Evolutionary conservation across 352 stramenopile species (phyloP).

Genomic region (Phytopythium chamaehyphon): DNA sequence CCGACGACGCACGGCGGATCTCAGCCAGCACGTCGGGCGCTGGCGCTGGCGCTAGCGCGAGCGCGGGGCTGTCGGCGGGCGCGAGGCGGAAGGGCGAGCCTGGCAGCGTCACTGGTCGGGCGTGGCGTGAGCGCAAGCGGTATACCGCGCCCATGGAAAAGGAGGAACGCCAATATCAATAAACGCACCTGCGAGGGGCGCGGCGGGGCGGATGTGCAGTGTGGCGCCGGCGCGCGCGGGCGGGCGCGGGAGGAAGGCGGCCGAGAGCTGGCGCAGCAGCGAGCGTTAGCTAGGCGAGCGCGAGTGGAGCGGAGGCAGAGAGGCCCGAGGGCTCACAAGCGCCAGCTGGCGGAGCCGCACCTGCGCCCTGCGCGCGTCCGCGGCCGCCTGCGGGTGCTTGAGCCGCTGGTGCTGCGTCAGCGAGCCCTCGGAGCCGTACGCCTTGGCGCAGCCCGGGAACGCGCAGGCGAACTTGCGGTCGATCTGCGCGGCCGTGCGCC

Average conservation of each 20-base stretch:
- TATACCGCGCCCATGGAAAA: no score
- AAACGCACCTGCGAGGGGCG: no score
- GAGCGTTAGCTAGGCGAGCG: no score
- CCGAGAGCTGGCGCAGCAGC: no score
- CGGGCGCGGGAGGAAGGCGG: conserved; percentile 41
- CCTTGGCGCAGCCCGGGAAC: conserved; percentile 59
- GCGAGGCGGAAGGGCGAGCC: not conserved
- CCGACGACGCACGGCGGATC: not conserved
- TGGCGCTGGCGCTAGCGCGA: not conserved
- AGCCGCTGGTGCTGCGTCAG: conserved; percentile 77
- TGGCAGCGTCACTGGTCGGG: no score
- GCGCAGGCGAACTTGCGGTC: conserved; percentile 76
- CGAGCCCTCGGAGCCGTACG: conserved; percentile 77
- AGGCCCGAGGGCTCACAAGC: no score
- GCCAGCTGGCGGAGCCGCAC: conserved; percentile 6
- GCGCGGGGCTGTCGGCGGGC: not conserved
- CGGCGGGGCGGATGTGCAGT: no score
- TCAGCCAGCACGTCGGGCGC: not conserved
- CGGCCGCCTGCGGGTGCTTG: conserved; percentile 52
- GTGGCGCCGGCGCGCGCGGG: no score
- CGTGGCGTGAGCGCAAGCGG: no score
- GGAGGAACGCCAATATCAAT: no score
- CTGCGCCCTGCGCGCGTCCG: conserved; percentile 25
- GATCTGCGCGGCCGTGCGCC: conserved; percentile 72
- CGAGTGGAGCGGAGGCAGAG: no score